Conservation (phyloP, 345 rosid genomes). For the Salix dunnii region DNA sequence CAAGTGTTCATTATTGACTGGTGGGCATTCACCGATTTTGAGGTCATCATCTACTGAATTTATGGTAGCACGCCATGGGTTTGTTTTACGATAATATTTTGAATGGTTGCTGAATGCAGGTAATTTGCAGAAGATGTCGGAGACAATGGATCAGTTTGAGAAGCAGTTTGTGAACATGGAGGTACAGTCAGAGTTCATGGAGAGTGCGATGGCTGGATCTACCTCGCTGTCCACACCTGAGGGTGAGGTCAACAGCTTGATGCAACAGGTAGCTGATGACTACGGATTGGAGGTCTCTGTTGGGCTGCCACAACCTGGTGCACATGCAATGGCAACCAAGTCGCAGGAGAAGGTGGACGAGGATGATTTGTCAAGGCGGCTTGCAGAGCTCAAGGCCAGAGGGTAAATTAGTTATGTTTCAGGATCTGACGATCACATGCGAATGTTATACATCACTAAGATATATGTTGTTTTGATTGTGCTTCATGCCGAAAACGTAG, state of each 20-base stretch:
- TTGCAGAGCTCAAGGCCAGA: conserved; percentile 91
- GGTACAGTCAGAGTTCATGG: conserved; percentile 98
- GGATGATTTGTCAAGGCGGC: conserved; percentile 92
- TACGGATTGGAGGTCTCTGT: conserved; percentile 96
- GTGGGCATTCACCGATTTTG: too few species aligned
- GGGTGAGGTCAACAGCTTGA: conserved; percentile 95
- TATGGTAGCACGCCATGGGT: neutral
- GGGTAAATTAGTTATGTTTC: conserved; percentile 40
- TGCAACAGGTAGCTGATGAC: conserved; percentile 99
- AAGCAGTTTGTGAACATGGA: conserved; percentile 99
- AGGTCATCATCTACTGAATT: neutral
- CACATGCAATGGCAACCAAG: conserved; percentile 78
- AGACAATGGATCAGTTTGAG: conserved; percentile 98
- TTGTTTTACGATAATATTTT: neutral
- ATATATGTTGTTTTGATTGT: neutral
- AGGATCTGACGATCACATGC: neutral
- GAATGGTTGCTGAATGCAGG: conserved; percentile 42
- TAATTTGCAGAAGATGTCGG: conserved; percentile 97
- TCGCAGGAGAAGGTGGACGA: conserved; percentile 88
- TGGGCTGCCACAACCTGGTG: conserved; percentile 94
- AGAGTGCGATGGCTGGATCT: conserved; percentile 97
- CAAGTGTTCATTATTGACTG: too few species aligned
- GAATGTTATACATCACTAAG: neutral
- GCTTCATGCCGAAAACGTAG: neutral
- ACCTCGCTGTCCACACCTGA: conserved; percentile 95